Conservation (phyloP, 495 filamentous ascomycete species). For the Astrothelium macrocarpum region DNA sequence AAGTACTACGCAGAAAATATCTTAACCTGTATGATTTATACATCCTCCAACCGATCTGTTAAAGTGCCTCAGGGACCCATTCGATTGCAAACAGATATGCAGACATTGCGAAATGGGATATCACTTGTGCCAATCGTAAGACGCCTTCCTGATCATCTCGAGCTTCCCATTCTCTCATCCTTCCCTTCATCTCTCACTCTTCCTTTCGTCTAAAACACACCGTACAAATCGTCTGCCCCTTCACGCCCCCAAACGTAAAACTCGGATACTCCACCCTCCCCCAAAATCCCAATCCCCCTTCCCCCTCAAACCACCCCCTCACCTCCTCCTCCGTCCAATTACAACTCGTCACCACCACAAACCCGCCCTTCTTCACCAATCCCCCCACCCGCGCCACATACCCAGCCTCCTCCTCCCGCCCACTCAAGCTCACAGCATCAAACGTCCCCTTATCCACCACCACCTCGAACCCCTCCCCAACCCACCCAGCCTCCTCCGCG, state of each 20-base stretch:
- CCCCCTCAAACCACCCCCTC: conserved; percentile 57
- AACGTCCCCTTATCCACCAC: conserved; percentile 96
- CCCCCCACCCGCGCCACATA: conserved; percentile 56
- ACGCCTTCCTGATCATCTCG: too few species aligned
- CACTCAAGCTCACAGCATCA: conserved; percentile 74
- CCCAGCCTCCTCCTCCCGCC: conserved; percentile 40
- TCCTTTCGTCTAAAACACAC: conserved; percentile 56
- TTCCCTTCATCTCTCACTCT: not conserved
- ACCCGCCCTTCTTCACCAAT: conserved; percentile 58
- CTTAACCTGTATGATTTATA: not conserved
- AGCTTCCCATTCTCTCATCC: not conserved
- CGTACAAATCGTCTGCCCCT: conserved; percentile 76
- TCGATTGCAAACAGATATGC: too few species aligned
- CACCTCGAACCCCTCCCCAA: conserved; percentile 60
- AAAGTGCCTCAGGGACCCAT: too few species aligned
- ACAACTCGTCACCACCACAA: conserved; percentile 82
- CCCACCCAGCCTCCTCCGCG: conserved; percentile 46
- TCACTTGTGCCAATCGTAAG: too few species aligned
- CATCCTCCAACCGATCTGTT: too few species aligned
- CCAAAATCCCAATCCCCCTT: conserved; percentile 44
- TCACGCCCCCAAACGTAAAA: conserved; percentile 77
- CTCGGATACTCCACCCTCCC: conserved; percentile 68
- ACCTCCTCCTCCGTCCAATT: conserved; percentile 96
- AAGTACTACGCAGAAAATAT: not conserved
- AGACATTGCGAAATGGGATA: too few species aligned